These are phyloP conservation scores for Hanseniaspora singularis DNA, from an alignment of 805 yeast genomes.

Conservation along the genomic window DNA sequence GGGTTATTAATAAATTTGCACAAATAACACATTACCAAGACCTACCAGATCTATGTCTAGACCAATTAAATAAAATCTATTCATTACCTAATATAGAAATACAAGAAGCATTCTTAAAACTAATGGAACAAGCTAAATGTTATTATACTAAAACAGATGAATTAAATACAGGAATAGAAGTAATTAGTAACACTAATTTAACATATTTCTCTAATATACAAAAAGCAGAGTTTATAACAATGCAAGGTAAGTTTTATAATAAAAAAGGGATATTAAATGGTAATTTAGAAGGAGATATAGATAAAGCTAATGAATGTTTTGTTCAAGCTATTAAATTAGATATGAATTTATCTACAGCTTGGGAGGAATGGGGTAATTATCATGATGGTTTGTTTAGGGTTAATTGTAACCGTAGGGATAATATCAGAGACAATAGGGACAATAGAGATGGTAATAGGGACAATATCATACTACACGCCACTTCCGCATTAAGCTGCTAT, in stretches of 20 bases:
- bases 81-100: slow-evolving; percentile 95
- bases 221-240: slow-evolving; percentile 93
- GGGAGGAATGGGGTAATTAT: slow-evolving; percentile 99
- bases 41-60: slow-evolving; percentile 92
- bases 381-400: slow-evolving; percentile 81
- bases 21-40: slow-evolving; percentile 96
- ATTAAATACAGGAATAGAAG: slow-evolving; percentile 88
- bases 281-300: slow-evolving; percentile 81
- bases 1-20: slow-evolving; percentile 96
- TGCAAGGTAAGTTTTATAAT: slow-evolving; percentile 97
- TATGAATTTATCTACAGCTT: slow-evolving; percentile 85
- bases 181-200: slow-evolving; percentile 87
- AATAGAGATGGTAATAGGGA: too few relatives aligned
- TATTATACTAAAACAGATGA: slow-evolving; percentile 88
- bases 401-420: too few relatives aligned
- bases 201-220: slow-evolving; percentile 95
- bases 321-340: slow-evolving; percentile 97
- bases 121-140: slow-evolving; percentile 95
- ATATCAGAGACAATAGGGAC: too few relatives aligned
- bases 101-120: slow-evolving; percentile 90
- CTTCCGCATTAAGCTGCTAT: slow-evolving; percentile 89
- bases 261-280: too few relatives aligned
- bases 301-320: slow-evolving; percentile 94
- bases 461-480: slow-evolving; percentile 73
- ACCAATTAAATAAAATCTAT: slow-evolving; percentile 83